Evolutionary conservation across 2,329 filamentous ascomycete species (phyloP).

Genomic region (Ceratocystis huliohia): DNA sequence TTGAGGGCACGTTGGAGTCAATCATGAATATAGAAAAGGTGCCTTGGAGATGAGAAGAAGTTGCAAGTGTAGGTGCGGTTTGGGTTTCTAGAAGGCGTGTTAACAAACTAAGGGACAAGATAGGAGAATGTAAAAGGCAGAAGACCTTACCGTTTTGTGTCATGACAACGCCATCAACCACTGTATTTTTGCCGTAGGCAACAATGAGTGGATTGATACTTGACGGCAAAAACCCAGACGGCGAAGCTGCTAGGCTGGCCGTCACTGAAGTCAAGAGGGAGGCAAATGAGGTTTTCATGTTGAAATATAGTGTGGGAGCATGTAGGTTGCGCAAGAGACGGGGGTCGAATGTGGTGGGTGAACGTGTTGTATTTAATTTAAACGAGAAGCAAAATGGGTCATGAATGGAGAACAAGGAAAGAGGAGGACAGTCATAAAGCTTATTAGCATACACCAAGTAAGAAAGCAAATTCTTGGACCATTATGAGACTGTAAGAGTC

Average conservation of each 20-base stretch:
- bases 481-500: background rate
- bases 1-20: constrained; percentile 36
- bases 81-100: constrained; percentile 26
- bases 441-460: background rate
- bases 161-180: constrained; percentile 31
- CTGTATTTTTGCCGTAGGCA: constrained; percentile 29
- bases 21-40: constrained; percentile 33
- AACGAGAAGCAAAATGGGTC: constrained; percentile 9
- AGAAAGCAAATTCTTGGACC: background rate
- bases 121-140: background rate
- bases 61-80: constrained; percentile 29
- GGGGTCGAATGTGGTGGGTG: too few species aligned
- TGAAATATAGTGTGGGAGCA: constrained; percentile 14
- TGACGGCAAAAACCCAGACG: constrained; percentile 32
- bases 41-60: constrained; percentile 30
- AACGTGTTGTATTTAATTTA: background rate
- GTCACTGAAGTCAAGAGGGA: constrained; percentile 28
- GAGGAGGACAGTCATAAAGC: background rate
- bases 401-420: constrained; percentile 9
- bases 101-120: background rate
- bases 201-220: constrained; percentile 32
- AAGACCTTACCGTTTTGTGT: constrained; percentile 28
- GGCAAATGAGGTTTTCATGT: constrained; percentile 25
- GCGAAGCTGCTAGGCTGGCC: constrained; percentile 31
- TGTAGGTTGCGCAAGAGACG: background rate